Evolutionary conservation across 139 green algal species (phyloP).

Genomic region (Coelastrella sp.): DNA sequence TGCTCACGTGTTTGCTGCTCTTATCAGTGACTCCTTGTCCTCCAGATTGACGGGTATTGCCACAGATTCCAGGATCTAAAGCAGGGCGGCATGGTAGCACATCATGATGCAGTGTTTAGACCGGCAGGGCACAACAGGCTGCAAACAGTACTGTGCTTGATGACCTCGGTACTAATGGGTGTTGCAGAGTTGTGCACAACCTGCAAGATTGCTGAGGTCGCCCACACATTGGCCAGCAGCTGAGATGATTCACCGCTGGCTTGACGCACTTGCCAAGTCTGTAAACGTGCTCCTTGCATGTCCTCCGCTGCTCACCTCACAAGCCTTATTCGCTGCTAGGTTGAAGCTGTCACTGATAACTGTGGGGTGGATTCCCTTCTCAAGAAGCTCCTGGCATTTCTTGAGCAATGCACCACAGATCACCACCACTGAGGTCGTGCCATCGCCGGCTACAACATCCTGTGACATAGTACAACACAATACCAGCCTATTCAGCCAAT

Average conservation of each 20-base stretch:
- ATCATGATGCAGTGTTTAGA: not conserved
- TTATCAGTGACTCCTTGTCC: slow-evolving; percentile 90
- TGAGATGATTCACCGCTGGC: no score
- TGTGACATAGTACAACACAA: slow-evolving; percentile 56
- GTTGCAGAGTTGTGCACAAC: no score
- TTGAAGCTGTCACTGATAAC: slow-evolving; percentile 95
- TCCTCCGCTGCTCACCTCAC: slow-evolving; percentile 76
- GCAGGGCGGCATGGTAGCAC: not conserved
- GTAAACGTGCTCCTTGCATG: no score
- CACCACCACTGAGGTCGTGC: slow-evolving; percentile 95
- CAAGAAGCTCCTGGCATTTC: slow-evolving; percentile 85
- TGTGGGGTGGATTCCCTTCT: slow-evolving; percentile 93
- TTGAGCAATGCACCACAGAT: slow-evolving; percentile 94
- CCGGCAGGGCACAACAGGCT: no score
- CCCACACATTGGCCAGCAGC: no score
- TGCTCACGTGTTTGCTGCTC: slow-evolving; percentile 92
- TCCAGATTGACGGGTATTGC: slow-evolving; percentile 92
- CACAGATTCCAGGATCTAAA: slow-evolving; percentile 83
- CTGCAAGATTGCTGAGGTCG: no score
- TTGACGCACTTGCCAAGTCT: no score
- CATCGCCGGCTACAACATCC: slow-evolving; percentile 98
- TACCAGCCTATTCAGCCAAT: no score
- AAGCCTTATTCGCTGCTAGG: slow-evolving; percentile 84
- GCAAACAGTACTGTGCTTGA: not conserved
- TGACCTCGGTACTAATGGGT: no score